phyloP scores from a whole-genome alignment of 2,329 filamentous ascomycete species.

The Aspergillus sp. region DNA sequence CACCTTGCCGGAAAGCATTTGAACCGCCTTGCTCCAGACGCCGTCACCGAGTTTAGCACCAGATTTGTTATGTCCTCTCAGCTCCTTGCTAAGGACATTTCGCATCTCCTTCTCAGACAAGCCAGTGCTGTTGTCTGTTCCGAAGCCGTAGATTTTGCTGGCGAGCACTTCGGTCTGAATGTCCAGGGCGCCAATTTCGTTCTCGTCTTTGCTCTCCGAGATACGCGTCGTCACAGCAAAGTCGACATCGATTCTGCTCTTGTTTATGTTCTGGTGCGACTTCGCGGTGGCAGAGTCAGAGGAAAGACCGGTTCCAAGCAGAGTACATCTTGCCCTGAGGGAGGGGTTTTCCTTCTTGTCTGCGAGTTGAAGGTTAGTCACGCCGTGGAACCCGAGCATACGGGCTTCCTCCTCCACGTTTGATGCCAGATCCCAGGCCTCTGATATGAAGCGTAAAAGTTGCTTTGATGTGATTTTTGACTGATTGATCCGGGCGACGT shows the following conservation, averaged over 20 bases:
- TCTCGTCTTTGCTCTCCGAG: constrained; percentile 15
- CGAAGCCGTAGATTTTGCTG: constrained; percentile 43
- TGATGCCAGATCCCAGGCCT: constrained; percentile 43
- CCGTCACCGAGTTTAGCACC: constrained; percentile 34
- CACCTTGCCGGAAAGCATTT: constrained; percentile 33
- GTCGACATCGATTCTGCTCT: constrained; percentile 38
- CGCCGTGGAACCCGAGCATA: constrained; percentile 45
- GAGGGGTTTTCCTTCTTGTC: constrained; percentile 26
- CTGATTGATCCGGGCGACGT: constrained; percentile 37
- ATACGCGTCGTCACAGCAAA: constrained; percentile 37
- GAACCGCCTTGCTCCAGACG: constrained; percentile 41
- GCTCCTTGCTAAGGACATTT: constrained; percentile 32
- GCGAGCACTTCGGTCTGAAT: constrained; percentile 40
- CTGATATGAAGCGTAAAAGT: constrained; percentile 42
- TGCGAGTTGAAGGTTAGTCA: constrained; percentile 39
- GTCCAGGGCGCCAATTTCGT: constrained; percentile 28
- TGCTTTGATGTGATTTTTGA: constrained; percentile 36
- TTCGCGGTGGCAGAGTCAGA: constrained; percentile 10
- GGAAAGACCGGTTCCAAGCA: constrained; percentile 28
- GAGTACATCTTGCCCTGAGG: constrained; percentile 39
- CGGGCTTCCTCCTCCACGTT: constrained; percentile 45
- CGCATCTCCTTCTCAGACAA: constrained; percentile 38
- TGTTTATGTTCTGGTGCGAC: constrained; percentile 11
- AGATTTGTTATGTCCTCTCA: constrained; percentile 16
- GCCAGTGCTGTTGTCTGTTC: constrained; percentile 24